These are phyloP conservation scores for Phytopythium delawarense DNA, from an alignment of 352 stramenopile species.

Conservation along the genomic window DNA sequence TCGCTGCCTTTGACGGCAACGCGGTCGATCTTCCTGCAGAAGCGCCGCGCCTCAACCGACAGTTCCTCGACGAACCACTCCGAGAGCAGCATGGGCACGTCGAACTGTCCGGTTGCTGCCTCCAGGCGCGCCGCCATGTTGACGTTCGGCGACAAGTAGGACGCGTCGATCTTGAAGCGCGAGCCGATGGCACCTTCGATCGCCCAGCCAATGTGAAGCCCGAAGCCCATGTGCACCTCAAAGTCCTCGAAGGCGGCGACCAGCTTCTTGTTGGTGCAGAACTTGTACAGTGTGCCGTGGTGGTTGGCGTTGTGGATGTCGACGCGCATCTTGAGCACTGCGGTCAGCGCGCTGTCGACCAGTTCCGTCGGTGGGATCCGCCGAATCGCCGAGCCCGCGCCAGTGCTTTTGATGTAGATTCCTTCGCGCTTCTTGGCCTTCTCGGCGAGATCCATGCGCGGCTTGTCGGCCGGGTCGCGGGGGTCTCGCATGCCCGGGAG, in stretches of 20 bases:
- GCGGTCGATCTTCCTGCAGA: slow-evolving; percentile 93
- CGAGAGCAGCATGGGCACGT: slow-evolving; percentile 92
- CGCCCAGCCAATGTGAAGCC: slow-evolving; percentile 97
- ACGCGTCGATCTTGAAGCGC: slow-evolving; percentile 98
- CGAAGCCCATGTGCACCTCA: slow-evolving; percentile 94
- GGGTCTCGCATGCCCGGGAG: slow-evolving; percentile 83
- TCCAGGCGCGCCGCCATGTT: slow-evolving; percentile 97
- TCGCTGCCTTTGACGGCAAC: slow-evolving; percentile 97
- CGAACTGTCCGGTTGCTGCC: slow-evolving; percentile 94
- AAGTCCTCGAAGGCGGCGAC: slow-evolving; percentile 87
- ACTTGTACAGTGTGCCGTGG: slow-evolving; percentile 74
- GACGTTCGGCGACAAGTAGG: slow-evolving; percentile 96
- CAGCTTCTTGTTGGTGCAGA: slow-evolving; percentile 81
- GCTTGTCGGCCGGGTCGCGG: slow-evolving; percentile 67
- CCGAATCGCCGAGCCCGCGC: slow-evolving; percentile 32
- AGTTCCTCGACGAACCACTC: slow-evolving; percentile 95
- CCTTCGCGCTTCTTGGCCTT: slow-evolving; percentile 56
- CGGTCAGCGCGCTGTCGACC: slow-evolving; percentile 93
- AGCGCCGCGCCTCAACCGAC: slow-evolving; percentile 74
- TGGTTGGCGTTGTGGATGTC: slow-evolving; percentile 93
- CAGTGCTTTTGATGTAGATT: slow-evolving; percentile 64
- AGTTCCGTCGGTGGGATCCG: slow-evolving; percentile 70
- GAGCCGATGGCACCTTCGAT: slow-evolving; percentile 98
- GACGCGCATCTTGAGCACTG: slow-evolving; percentile 96
- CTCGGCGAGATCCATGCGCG: slow-evolving; percentile 57